Evolutionary conservation across 176 grass and related monocot species (phyloP), one percentile per base, ranked within the genome.

Genomic region (Ensete glaucum): DNA sequence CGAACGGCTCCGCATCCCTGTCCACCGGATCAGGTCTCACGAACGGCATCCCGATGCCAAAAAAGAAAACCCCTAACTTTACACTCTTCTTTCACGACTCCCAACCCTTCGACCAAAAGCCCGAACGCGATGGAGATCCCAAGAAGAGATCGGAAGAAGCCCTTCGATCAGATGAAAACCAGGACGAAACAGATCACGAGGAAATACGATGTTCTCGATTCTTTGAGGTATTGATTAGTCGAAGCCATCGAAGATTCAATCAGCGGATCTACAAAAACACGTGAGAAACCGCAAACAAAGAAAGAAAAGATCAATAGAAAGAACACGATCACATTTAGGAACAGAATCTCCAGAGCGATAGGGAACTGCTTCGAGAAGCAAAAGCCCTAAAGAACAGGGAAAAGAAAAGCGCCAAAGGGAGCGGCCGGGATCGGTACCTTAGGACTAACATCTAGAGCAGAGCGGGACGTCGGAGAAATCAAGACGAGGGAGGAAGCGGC

Each of bases 1-100:
- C 90, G 85, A 97, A 97, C 51, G 83, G 78, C 85, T 98, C 94
- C 75, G 76, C 84, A 0, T 83, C 87, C 62, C 64, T 78, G 1
- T 58, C 83, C 27, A 64, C 54, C 77, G 27, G 65, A 83, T 82
- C 70, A 12, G 68, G 22, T 0, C 24, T 51, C 26, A 78, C 75
- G 48, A 53, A 49, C 80, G 74, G 58, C 84, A 86, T 85, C 49
- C 52, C 53, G 21, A 8, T 9, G 2, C 22, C 11, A 23, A 17
- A 52, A 50, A 23, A 21, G 8, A 49, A 52, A 63, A 64, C 27
- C 16, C 29, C 3, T 9, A 22, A 34, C 24, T 26, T 48, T 24
- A 5, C 9, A 67, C 11, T 64, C 22, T 26, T 10, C n/a, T 8
- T 10, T 23, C 11, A 24, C 11, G n/a, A 22, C 62, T 23, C 10